Conservation (phyloP, 345 rosid genomes). For the Erucastrum elatum region DNA sequence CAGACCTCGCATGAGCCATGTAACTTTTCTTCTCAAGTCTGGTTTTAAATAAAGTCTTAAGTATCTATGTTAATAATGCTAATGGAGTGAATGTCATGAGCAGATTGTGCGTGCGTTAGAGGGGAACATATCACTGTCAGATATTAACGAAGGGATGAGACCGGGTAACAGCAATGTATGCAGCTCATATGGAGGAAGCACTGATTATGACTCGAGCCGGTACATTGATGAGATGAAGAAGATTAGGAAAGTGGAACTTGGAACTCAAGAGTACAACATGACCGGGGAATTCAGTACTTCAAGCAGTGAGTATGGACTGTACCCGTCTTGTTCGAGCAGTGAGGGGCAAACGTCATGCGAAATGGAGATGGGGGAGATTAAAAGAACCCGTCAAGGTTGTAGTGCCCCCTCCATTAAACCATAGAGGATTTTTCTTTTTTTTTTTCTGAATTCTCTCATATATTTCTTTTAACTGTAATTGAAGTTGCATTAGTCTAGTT, state of each 20-base stretch:
- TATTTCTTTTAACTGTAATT: constrained; percentile 33
- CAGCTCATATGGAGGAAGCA: constrained; percentile 65
- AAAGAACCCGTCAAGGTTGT: constrained; percentile 49
- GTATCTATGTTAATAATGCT: neutral
- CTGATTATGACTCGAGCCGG: constrained; percentile 71
- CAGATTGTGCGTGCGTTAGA: constrained; percentile 84
- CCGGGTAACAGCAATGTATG: constrained; percentile 68
- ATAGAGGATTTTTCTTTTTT: neutral
- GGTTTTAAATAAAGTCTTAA: neutral
- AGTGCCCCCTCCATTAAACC: constrained; percentile 44
- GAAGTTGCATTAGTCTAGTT: constrained; percentile 33
- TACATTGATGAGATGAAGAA: constrained; percentile 78
- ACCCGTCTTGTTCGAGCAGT: constrained; percentile 77
- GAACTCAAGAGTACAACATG: constrained; percentile 58
- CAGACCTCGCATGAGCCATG: constrained; percentile 86
- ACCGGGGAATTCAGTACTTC: constrained; percentile 66
- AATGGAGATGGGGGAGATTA: constrained; percentile 69
- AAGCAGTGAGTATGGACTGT: constrained; percentile 62
- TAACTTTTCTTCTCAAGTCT: constrained; percentile 28
- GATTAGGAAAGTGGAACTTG: constrained; percentile 70
- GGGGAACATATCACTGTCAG: constrained; percentile 64
- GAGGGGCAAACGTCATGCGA: constrained; percentile 63
- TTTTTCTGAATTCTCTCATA: neutral
- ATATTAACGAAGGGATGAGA: constrained; percentile 70
- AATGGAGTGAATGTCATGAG: constrained; percentile 12